Conservation (phyloP, 1,139 yeast species). For the Yamadazyma diddensiae region DNA sequence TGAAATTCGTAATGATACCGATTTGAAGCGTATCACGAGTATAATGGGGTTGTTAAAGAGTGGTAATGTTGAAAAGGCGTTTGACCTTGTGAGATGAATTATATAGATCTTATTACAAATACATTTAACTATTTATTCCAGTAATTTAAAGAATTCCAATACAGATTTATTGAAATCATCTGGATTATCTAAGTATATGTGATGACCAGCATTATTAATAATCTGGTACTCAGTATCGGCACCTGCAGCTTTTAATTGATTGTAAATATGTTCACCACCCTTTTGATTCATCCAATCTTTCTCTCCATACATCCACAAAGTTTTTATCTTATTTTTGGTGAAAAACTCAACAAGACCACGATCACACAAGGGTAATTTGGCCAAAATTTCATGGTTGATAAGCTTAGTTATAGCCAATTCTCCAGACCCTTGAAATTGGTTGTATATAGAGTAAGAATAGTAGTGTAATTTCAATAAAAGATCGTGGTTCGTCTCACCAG, state of each 20-base stretch:
- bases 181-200: constrained; percentile 41
- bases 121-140: constrained; percentile 1
- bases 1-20: constrained; percentile 32
- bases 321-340: constrained; percentile 21
- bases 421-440: constrained; percentile 45
- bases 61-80: constrained; percentile 2
- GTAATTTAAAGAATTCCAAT: constrained; percentile 23
- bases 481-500: constrained; percentile 14
- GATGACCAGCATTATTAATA: constrained; percentile 42
- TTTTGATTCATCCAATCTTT: constrained; percentile 45
- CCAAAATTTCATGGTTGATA: constrained; percentile 39
- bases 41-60: constrained; percentile 1
- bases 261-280: constrained; percentile 37
- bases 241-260: constrained; percentile 20
- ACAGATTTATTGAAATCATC: constrained; percentile 26
- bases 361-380: constrained; percentile 41
- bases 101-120: too few species aligned
- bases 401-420: constrained; percentile 45
- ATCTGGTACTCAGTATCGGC: constrained; percentile 20
- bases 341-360: constrained; percentile 36
- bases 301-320: constrained; percentile 42
- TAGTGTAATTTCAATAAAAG: constrained; percentile 38
- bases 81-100: constrained; percentile 1
- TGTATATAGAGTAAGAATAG: constrained; percentile 43
- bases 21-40: constrained; percentile 12